phyloP scores from a whole-genome alignment of 352 stramenopile species.

The Pythium utonaiense region DNA sequence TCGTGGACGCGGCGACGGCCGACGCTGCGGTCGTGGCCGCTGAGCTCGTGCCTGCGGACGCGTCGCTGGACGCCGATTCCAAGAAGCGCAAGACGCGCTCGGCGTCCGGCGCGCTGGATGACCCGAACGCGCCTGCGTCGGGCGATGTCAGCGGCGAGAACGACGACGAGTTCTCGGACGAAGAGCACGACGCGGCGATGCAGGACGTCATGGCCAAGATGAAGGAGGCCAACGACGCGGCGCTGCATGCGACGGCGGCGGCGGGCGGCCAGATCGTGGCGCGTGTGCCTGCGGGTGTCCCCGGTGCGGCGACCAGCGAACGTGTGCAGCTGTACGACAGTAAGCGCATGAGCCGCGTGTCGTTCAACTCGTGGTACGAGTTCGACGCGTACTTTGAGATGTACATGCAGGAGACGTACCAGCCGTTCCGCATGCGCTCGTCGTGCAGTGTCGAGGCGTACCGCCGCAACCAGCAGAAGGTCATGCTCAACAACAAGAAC shows the following conservation, averaged over 20 bases:
- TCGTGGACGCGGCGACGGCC: not conserved
- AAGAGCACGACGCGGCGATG: constrained; percentile 53
- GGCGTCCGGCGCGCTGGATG: not conserved
- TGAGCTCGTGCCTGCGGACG: not conserved
- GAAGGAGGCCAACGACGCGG: constrained; percentile 26
- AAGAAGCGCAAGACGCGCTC: constrained; percentile 18
- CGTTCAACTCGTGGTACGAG: constrained; percentile 86
- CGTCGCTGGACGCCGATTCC: constrained; percentile 1
- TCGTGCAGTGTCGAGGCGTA: constrained; percentile 82
- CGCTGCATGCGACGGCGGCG: constrained; percentile 19
- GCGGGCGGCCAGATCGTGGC: constrained; percentile 27
- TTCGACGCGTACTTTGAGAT: constrained; percentile 86
- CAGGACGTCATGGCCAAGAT: constrained; percentile 63
- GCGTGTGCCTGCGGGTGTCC: not conserved
- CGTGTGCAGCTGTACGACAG: constrained; percentile 67
- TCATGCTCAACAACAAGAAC: constrained; percentile 88
- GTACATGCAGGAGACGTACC: constrained; percentile 87
- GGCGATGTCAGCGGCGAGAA: constrained; percentile 31
- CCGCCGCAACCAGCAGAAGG: constrained; percentile 81
- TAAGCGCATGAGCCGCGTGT: constrained; percentile 81
- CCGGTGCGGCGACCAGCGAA: constrained; percentile 10
- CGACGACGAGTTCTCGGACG: constrained; percentile 43
- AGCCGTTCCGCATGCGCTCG: constrained; percentile 84
- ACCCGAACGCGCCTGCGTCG: constrained; percentile 11
- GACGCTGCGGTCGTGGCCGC: not conserved